Base-by-base conservation (phyloP, 2,329 filamentous ascomycete genomes). In the Scolecobasidium constrictum region DNA sequence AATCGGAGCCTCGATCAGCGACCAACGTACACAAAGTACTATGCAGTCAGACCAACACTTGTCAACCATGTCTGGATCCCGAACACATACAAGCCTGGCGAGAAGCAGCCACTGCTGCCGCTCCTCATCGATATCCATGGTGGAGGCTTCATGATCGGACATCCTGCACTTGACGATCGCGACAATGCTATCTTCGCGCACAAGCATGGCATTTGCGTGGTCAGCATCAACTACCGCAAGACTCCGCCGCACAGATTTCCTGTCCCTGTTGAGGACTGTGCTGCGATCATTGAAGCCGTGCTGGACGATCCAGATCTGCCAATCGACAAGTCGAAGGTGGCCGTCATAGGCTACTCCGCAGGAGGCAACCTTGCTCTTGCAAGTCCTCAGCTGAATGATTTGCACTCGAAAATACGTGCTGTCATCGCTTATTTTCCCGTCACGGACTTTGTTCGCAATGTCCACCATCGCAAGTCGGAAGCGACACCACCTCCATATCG, bases 111-210 rank as follows among this genome's bases (percentile, higher is more conserved):
- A 16, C 22, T 38, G 16, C 42, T 57, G 15, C 68, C 71, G 1
- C 57, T 66, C 2, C 59, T 73, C 36, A 56, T 76, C 35, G 63
- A 67, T 42, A 62, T 73, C 49, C 72, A 76, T 49, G 71, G 71
- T 42, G 70, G 72, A 45, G 70, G 69, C 33, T 72, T 70, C 51
- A 58, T 60, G 20, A 20, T 74, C 34, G 63, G 66, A 52, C 50
- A 61, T 16, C 62, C 69, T 1, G 45, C 55, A 37, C 54, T 66
- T 35, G 67, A 71, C 49, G 68, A 73, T 52, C 49, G 50, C n/a
- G 70, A 70, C 59, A 72, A 67, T 53, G 53, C 53, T 31, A 48
- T 50, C 43, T 69, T 71, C 48, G 59, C 68, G 17, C 55, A 62
- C 40, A 48, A 52, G 1, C 58, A 65, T 41, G 50, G 53, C 40